A percentile compares a stretch with the other conserved stretches of the same genome.
Evolutionary conservation across 2,329 filamentous ascomycete species (phyloP).

Genomic region (Fusarium sp.): DNA sequence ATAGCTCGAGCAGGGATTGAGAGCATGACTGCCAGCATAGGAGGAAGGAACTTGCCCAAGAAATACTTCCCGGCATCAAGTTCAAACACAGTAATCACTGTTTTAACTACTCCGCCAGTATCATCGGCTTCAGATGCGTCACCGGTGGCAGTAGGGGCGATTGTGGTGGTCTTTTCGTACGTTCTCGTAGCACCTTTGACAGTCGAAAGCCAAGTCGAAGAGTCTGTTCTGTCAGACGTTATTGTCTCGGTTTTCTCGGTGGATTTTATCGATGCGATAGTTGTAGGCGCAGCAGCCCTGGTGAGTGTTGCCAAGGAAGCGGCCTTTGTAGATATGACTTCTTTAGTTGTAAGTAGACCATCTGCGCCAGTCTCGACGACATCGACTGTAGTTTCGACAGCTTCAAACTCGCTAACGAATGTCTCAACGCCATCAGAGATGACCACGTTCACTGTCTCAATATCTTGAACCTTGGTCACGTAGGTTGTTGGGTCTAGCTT

Average conservation of each 20-base stretch:
- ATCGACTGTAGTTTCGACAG: constrained; percentile 25
- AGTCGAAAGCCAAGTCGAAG: constrained; percentile 37
- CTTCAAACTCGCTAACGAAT: constrained; percentile 24
- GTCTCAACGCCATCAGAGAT: constrained; percentile 23
- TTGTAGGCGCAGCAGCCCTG: constrained; percentile 26
- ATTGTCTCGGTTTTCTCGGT: constrained; percentile 30
- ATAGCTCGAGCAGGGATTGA: constrained; percentile 57
- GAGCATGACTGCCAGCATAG: constrained; percentile 54
- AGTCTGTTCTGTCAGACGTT: constrained; percentile 31
- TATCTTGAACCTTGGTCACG: constrained; percentile 32
- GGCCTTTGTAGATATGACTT: constrained; percentile 25
- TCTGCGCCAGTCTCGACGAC: constrained; percentile 23
- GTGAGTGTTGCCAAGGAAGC: constrained; percentile 30
- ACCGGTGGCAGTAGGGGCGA: constrained; percentile 26
- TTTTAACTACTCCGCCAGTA: constrained; percentile 20
- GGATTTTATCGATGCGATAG: constrained; percentile 27
- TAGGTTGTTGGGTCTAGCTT: constrained; percentile 37
- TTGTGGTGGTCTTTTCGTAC: constrained; percentile 25
- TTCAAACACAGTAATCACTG: constrained; percentile 28
- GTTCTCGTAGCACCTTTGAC: constrained; percentile 37
- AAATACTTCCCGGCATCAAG: constrained; percentile 50
- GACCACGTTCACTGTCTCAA: constrained; percentile 35
- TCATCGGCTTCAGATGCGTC: constrained; percentile 4
- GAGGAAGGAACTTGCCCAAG: constrained; percentile 57
- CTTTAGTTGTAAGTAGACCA: constrained; percentile 25